Percentiles rank a stretch among this genome's conserved stretches.
phyloP scores from a whole-genome alignment of 352 stramenopile genomes.

The Stramenopiles sp. region DNA sequence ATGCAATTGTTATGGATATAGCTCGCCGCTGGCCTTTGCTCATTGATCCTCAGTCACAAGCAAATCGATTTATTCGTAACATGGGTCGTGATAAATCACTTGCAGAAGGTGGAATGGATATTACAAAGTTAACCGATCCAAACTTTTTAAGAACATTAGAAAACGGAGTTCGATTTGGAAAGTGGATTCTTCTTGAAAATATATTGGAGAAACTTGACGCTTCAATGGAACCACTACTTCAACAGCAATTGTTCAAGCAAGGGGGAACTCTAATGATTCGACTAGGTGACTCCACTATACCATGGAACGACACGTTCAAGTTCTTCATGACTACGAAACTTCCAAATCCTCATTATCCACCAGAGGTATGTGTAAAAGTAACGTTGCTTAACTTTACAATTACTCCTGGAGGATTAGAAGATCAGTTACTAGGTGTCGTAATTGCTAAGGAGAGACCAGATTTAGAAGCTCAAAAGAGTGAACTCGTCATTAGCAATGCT shows the following conservation, averaged over 20 bases:
- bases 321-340: constrained; percentile 82
- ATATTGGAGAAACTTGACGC: constrained; percentile 63
- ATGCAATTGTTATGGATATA: constrained; percentile 57
- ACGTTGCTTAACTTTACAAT: constrained; percentile 88
- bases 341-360: constrained; percentile 64
- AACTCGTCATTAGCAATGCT: constrained; percentile 62
- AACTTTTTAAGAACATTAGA: constrained; percentile 73
- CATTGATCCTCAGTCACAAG: constrained; percentile 73
- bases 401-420: constrained; percentile 60
- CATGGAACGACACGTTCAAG: constrained; percentile 62
- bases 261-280: constrained; percentile 49
- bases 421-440: constrained; percentile 75
- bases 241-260: constrained; percentile 58
- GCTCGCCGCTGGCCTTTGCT: constrained; percentile 69
- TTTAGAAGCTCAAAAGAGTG: constrained; percentile 54
- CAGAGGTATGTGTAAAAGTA: constrained; percentile 76
- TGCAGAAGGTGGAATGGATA: constrained; percentile 36
- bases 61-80: constrained; percentile 76
- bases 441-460: constrained; percentile 63
- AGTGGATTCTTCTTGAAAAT: constrained; percentile 64
- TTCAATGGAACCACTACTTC: constrained; percentile 47
- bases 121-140: constrained; percentile 55
- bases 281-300: constrained; percentile 59
- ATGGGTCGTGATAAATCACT: constrained; percentile 24
- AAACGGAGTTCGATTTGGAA: constrained; percentile 71